Base-by-base conservation (phyloP, 495 filamentous ascomycete species). In the Patellaria atrata region DNA sequence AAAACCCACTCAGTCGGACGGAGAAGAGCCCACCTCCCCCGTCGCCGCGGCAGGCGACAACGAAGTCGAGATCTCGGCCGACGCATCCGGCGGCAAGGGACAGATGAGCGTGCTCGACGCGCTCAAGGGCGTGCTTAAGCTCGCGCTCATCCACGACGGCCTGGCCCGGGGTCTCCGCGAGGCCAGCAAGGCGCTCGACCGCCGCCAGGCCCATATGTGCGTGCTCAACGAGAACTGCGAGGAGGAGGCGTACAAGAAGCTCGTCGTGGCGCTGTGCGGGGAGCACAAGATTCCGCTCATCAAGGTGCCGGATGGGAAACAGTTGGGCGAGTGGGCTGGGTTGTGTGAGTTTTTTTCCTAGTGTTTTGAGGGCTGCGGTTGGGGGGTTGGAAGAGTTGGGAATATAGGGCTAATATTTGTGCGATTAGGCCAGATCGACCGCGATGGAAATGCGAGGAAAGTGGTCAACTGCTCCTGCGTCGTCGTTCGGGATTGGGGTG, bases 401-500 rank as follows among this genome's bases (percentile, higher is more conserved):
- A 25, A 4, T 37, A 20, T 13, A 27, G 2, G 3, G 17, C 18
- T 8, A 21, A 13, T 37, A 27, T 8, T 37, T 17, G 15, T 15
- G n/a, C 5, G 12, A 38, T 35, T 43, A 96, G 87, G 87, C 65
- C 84, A 91, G 52, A 75, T 97, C 56, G 89, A 97, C 67, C 85
- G 89, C 57, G 89, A 97, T 68, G 89, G 89, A 57, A 97, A 96
- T 63, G 83, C 89, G 43, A 79, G 89, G 62, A 97, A 97, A 75
- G 91, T 97, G 46, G 89, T 97, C 63, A 97, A 97, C 76, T 97
- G 89, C 81, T 94, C 87, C 54, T 94, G 89, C 70, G 89, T 94
- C 52, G 89, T 96, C 35, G 89, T 97, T 45, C 80, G 82, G 68
- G 85, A 97, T 60, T 97, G 89, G 89, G 89, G 89, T 71, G 87